Conservation (phyloP, 371 early-diverging fungal species). For the Phascolomyces articulosus region DNA sequence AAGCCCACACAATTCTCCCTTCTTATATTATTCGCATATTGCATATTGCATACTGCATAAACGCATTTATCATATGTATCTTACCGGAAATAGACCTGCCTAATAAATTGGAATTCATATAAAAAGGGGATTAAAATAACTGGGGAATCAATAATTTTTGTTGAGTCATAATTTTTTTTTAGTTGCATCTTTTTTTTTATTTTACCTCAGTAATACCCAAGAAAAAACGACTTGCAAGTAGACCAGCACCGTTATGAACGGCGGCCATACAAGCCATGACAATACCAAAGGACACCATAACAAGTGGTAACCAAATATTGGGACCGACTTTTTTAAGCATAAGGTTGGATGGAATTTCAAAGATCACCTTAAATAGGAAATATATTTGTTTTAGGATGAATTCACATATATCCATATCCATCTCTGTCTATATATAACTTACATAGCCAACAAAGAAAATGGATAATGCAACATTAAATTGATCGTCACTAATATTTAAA, state of each 20-base stretch:
- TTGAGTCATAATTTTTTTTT: no score
- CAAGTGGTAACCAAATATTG: constrained; percentile 71
- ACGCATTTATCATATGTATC: neutral
- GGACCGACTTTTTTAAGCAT: constrained; percentile 67
- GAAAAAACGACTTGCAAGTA: constrained; percentile 67
- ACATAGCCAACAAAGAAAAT: constrained; percentile 69
- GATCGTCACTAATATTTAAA: constrained; percentile 31
- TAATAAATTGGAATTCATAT: neutral
- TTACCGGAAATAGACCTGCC: constrained; percentile 59
- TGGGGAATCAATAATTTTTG: neutral
- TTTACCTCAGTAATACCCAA: constrained; percentile 65
- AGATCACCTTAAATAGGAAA: constrained; percentile 41
- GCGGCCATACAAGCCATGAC: constrained; percentile 54
- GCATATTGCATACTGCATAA: no score
- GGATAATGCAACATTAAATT: constrained; percentile 57
- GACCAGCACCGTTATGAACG: constrained; percentile 37
- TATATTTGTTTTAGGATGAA: neutral
- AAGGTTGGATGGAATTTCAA: constrained; percentile 76
- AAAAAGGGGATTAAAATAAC: neutral
- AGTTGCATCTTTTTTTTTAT: no score
- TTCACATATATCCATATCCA: neutral
- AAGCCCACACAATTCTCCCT: no score
- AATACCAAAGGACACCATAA: constrained; percentile 50
- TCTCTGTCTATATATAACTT: constrained; percentile 25
- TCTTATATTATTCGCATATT: neutral